phyloP scores from a whole-genome alignment of 495 filamentous ascomycete genomes.

The Penicillium crystallinum region DNA sequence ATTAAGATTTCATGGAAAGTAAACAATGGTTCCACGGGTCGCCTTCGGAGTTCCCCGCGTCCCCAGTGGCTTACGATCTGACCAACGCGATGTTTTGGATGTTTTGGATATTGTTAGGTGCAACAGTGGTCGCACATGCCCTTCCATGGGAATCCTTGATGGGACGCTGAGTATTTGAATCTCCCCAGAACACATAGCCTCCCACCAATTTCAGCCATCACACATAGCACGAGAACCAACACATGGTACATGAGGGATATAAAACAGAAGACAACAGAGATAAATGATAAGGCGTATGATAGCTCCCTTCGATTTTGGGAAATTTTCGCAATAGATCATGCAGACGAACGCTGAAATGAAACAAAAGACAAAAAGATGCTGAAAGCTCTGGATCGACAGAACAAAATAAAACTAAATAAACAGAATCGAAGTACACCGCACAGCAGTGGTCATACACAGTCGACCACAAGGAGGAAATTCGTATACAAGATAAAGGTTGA shows the following conservation, averaged over 20 bases:
- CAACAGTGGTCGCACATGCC: slow-evolving; percentile 8
- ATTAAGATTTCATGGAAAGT: slow-evolving; percentile 2
- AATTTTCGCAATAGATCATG: slow-evolving; percentile 1
- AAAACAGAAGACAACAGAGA: slow-evolving; percentile 13
- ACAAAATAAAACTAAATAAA: neutral
- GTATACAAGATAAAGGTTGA: neutral
- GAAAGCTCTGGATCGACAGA: neutral
- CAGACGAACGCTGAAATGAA: slow-evolving; percentile 4
- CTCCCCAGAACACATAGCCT: slow-evolving; percentile 3
- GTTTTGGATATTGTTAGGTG: slow-evolving; percentile 1
- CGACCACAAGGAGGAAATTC: neutral
- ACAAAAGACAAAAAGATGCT: neutral
- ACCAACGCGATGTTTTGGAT: neutral
- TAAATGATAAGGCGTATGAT: slow-evolving; percentile 1
- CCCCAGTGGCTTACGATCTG: neutral
- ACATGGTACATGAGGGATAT: slow-evolving; percentile 18
- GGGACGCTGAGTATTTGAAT: slow-evolving; percentile 4
- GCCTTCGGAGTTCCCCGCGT: slow-evolving; percentile 9
- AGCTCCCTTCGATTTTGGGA: neutral
- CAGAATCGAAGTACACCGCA: slow-evolving; percentile 10
- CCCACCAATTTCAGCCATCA: neutral
- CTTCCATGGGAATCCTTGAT: slow-evolving; percentile 13
- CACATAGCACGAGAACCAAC: slow-evolving; percentile 10
- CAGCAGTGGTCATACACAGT: slow-evolving; percentile 11
- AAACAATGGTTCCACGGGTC: slow-evolving; percentile 22